Base-by-base conservation (phyloP, 441 rosid genomes). In the Erodium texanum region DNA sequence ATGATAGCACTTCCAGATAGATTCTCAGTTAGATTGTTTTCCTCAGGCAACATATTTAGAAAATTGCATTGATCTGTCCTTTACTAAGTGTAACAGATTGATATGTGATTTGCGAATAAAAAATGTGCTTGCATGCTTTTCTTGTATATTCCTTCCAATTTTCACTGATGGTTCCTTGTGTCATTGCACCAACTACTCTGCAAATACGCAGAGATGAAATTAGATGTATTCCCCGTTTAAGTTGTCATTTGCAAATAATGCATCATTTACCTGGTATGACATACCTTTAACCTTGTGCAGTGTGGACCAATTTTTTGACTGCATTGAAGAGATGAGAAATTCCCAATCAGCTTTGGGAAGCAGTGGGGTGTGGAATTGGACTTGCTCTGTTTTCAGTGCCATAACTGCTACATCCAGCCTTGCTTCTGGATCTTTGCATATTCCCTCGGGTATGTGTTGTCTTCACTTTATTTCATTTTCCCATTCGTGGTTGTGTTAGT, bases 281-380 rank as follows among this genome's bases (percentile, higher is more conserved):
- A 66, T 67, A 15, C 48, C 66, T n/a, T 72, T 76, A 73, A 78
- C 45, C 67, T 67, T 75, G 61, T 70, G 74, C 90, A 95, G 99
- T 0, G 85, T 95, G 88, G 96, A 90, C 78, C 98, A 92, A 67
- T 95, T 95, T 80, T 95, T 95, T 75, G 98, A 92, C 80, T 95
- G 98, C 75, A 86, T 95, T 74, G 98, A 95, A 79, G 98, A 82
- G 80, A 78, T 95, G 84, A 87, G 97, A 82, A 86, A 81, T 81
- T 89, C 88, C 68, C 99, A 89, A 75, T 84, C 95, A 76, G 88
- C 90, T 71, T 77, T 84, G 74, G 99, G 96, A 72, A 85, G 89
- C 83, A 92, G 93, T 76, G 99, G 96, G 73, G 80, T 92, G 95
- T 92, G 95, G 96, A 87, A 88, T 77, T 92, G 98, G 98, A 89